These are phyloP conservation scores for Phaffomyces antillensis DNA, from an alignment of 805 yeast species.

Conservation along the genomic window DNA sequence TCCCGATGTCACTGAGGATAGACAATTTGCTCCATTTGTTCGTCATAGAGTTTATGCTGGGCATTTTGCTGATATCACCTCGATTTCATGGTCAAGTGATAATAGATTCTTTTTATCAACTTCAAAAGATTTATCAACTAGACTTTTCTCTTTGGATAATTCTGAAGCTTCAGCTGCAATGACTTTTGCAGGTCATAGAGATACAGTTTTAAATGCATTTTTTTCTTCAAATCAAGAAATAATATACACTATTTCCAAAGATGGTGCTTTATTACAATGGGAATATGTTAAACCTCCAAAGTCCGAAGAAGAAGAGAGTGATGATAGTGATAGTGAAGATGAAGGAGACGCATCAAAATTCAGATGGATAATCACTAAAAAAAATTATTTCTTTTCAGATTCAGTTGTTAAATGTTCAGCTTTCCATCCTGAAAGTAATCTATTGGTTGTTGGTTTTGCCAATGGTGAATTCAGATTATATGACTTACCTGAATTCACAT, in stretches of 20 bases:
- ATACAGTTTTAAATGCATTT: conserved; percentile 79
- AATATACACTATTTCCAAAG: conserved; percentile 86
- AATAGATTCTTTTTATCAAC: conserved; percentile 82
- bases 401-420: conserved; percentile 73
- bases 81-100: conserved; percentile 85
- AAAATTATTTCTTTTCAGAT: conserved; percentile 64
- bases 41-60: conserved; percentile 89
- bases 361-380: conserved; percentile 79
- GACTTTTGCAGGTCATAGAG: conserved; percentile 89
- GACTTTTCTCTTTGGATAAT: conserved; percentile 69
- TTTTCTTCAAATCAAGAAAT: conserved; percentile 84
- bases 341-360: conserved; percentile 32
- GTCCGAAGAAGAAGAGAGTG: conserved; percentile 36
- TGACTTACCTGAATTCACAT: conserved; percentile 73
- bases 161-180: conserved; percentile 72
- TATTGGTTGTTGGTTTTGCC: conserved; percentile 82
- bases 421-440: conserved; percentile 64
- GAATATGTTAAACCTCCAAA: conserved; percentile 61
- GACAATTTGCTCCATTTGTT: conserved; percentile 94
- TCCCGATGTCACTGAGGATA: conserved; percentile 70
- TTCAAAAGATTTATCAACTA: conserved; percentile 84
- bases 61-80: conserved; percentile 74
- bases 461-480: conserved; percentile 89
- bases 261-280: conserved; percentile 93
- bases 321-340: conserved; percentile 33